These are phyloP conservation scores for Thalassia testudinum DNA, from an alignment of 116 monocot species.

Conservation along the genomic window DNA sequence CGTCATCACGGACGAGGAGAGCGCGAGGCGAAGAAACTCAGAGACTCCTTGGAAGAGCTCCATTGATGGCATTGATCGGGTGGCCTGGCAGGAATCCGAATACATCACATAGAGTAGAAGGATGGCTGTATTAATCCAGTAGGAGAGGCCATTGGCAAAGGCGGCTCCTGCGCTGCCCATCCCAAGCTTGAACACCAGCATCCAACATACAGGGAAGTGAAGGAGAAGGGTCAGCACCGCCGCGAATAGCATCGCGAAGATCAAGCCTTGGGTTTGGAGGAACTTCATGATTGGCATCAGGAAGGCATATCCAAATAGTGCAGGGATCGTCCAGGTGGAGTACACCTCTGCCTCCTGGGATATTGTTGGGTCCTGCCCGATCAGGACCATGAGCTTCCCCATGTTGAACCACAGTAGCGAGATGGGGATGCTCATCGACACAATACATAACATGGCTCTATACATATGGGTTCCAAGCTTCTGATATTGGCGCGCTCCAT, in stretches of 20 bases:
- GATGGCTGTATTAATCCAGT: constrained; percentile 24
- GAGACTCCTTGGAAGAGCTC: constrained; percentile 17
- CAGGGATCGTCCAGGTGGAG: constrained; percentile 36
- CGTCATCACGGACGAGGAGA: constrained; percentile 27
- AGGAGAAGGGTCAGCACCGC: constrained; percentile 16
- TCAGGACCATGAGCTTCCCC: constrained; percentile 15
- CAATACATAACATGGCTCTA: constrained; percentile 27
- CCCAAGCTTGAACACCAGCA: constrained; percentile 13
- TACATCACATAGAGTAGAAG: constrained; percentile 17
- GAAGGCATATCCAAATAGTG: constrained; percentile 18
- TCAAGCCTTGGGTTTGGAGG: constrained; percentile 33
- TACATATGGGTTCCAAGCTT: constrained; percentile 53
- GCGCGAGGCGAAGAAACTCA: constrained; percentile 17
- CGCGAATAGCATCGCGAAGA: constrained; percentile 14
- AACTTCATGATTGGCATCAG: constrained; percentile 27
- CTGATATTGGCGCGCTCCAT: constrained; percentile 31
- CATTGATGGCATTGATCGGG: constrained; percentile 13
- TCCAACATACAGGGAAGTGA: constrained; percentile 25
- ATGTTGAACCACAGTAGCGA: constrained; percentile 33
- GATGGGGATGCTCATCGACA: constrained; percentile 10
- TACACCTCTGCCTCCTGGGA: constrained; percentile 20
- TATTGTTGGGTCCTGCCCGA: constrained; percentile 27
- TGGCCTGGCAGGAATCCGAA: constrained; percentile 16
- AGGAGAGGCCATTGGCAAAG: constrained; percentile 18
- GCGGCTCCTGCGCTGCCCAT: constrained; percentile 31